A percentile compares a stretch with the other conserved stretches of the same genome.
phyloP scores from a whole-genome alignment of 129 eudicot species.

The Apium graveolens region DNA sequence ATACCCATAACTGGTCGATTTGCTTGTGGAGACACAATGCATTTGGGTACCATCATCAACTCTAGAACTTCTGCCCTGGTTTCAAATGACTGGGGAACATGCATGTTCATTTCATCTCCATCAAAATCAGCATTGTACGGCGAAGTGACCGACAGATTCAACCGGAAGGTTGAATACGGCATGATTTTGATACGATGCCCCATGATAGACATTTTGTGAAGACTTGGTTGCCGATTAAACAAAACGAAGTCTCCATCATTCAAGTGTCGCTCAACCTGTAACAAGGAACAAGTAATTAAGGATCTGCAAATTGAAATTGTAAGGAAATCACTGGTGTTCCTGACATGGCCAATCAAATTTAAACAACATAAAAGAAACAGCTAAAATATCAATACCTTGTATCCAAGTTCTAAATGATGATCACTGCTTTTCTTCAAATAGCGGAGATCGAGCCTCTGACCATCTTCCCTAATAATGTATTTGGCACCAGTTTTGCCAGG shows the following conservation, averaged over 20 bases:
- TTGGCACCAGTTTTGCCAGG: constrained; percentile 99
- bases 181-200: constrained; percentile 95
- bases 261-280: constrained; percentile 87
- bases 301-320: neutral
- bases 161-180: constrained; percentile 96
- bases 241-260: constrained; percentile 96
- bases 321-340: neutral
- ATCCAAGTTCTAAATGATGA: constrained; percentile 92
- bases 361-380: too few species aligned
- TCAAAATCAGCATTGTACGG: constrained; percentile 99
- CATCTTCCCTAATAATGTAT: constrained; percentile 94
- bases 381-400: constrained; percentile 54
- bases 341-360: constrained; percentile 1
- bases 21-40: constrained; percentile 94
- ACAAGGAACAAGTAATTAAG: neutral
- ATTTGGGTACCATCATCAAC: constrained; percentile 97
- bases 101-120: constrained; percentile 99
- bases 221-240: constrained; percentile 95
- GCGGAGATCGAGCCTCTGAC: constrained; percentile 98
- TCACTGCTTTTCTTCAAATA: constrained; percentile 95
- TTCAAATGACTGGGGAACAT: constrained; percentile 96
- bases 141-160: constrained; percentile 88
- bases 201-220: constrained; percentile 98
- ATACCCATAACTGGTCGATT: constrained; percentile 98
- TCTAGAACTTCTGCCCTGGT: constrained; percentile 96